phyloP scores from a whole-genome alignment of 208 protist species.

The Leptomonas pyrrhocoris region DNA sequence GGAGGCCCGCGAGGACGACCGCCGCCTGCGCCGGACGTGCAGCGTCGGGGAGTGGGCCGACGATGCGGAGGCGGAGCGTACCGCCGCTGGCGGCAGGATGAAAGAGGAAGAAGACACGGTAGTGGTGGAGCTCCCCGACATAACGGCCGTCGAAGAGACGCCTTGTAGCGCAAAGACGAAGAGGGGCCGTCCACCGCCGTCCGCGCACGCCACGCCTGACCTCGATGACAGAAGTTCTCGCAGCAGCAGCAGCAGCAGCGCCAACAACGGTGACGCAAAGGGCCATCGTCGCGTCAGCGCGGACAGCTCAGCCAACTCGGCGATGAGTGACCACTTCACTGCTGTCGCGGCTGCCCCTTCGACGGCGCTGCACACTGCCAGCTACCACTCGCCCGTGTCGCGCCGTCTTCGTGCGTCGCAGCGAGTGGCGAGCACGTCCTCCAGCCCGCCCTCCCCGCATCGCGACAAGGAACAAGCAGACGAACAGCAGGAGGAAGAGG shows the following conservation, averaged over 20 bases:
- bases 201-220: neutral
- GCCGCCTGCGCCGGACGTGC: neutral
- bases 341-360: neutral
- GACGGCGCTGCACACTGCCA: conserved; percentile 19
- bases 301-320: neutral
- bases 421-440: neutral
- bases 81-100: neutral
- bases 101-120: neutral
- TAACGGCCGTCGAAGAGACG: neutral
- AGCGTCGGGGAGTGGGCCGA: neutral
- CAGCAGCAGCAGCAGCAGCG: conserved; percentile 12
- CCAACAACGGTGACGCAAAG: neutral
- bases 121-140: neutral
- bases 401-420: neutral
- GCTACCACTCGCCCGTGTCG: conserved; percentile 26
- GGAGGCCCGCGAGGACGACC: conserved; percentile 8
- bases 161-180: conserved; percentile 1
- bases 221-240: neutral
- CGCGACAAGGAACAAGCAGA: neutral
- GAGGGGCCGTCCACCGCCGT: neutral
- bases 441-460: neutral
- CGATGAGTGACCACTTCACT: neutral
- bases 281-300: neutral
- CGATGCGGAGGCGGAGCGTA: neutral
- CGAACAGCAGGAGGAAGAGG: neutral